A percentile compares a stretch with the other conserved stretches of the same genome.
These are phyloP conservation scores for Trametes coccinea DNA, from an alignment of 768 basidiomycete species.

Conservation along the genomic window DNA sequence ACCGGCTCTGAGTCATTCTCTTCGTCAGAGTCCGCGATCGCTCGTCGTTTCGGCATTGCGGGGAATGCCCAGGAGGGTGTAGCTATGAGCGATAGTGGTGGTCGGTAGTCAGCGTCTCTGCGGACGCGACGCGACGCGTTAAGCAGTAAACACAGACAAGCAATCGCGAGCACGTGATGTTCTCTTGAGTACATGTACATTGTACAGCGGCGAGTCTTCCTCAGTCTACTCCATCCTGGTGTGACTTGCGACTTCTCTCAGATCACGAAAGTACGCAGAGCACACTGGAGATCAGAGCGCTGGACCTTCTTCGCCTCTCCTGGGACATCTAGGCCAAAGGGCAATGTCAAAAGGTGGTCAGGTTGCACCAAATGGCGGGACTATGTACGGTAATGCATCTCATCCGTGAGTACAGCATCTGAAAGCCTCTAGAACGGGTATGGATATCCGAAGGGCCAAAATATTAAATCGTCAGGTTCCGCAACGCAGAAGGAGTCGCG, in stretches of 20 bases:
- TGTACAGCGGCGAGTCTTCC: no score
- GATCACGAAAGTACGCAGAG: no score
- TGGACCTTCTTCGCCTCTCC: no score
- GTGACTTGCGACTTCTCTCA: no score
- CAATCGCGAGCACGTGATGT: slow-evolving; percentile 8
- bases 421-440: slow-evolving; percentile 13
- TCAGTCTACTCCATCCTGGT: no score
- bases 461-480: slow-evolving; percentile 11
- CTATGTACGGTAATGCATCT: slow-evolving; percentile 15
- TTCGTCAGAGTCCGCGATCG: slow-evolving; percentile 43
- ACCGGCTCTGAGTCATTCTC: slow-evolving; percentile 36
- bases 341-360: no score
- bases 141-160: slow-evolving; percentile 12
- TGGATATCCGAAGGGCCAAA: slow-evolving; percentile 15
- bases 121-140: slow-evolving; percentile 28
- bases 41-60: slow-evolving; percentile 59
- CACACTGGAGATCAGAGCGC: no score
- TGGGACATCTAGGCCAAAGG: no score
- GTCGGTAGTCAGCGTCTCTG: not conserved
- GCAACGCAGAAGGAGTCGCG: slow-evolving; percentile 7
- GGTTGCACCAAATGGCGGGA: not conserved
- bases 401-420: slow-evolving; percentile 11
- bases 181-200: not conserved
- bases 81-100: not conserved
- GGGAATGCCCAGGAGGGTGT: not conserved